These are phyloP conservation scores for Colletotrichum gloeosporioides DNA, from an alignment of 2,329 filamentous ascomycete species.

Conservation along the genomic window DNA sequence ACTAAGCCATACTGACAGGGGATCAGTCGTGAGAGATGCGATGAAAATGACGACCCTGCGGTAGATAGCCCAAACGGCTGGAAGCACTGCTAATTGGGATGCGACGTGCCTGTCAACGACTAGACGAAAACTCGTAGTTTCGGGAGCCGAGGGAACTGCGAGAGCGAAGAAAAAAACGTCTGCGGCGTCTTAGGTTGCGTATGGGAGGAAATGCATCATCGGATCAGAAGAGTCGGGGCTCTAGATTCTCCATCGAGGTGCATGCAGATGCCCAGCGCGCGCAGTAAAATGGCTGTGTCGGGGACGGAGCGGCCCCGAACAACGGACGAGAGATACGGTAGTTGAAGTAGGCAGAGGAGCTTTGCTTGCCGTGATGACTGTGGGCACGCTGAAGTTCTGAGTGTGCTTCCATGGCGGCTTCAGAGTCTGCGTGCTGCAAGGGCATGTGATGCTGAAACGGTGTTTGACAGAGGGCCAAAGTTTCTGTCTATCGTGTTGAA, in stretches of 20 bases:
- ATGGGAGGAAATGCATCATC: background rate
- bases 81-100: background rate
- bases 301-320: background rate
- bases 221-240: background rate
- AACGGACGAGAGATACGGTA: background rate
- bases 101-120: background rate
- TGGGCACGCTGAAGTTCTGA: background rate
- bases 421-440: background rate
- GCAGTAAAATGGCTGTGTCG: background rate
- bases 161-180: background rate
- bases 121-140: background rate
- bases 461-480: conserved; percentile 7
- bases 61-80: background rate
- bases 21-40: background rate
- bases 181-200: too few species aligned
- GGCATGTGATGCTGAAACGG: conserved; percentile 4
- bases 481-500: background rate
- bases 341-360: background rate
- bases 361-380: background rate
- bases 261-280: background rate
- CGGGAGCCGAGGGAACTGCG: background rate
- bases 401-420: background rate
- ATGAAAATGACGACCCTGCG: background rate
- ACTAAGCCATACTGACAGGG: background rate
- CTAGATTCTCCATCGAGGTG: background rate